phyloP scores from a whole-genome alignment of 1,284 basidiomycete genomes.

The Boletus sp. region DNA sequence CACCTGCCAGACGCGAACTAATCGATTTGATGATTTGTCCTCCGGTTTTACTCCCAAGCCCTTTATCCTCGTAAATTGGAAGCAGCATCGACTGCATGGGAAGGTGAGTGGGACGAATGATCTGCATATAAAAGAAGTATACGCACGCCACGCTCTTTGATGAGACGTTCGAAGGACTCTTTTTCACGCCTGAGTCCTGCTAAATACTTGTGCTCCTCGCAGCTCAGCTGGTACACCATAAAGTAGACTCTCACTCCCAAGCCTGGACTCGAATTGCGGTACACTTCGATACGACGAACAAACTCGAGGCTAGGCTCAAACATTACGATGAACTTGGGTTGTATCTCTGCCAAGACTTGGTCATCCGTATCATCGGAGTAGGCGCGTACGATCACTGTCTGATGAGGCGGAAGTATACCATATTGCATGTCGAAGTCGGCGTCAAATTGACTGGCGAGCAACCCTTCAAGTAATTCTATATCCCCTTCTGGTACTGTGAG shows the following conservation, averaged over 20 bases:
- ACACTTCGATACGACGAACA: constrained; percentile 89
- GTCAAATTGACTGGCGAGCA: constrained; percentile 28
- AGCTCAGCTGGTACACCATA: constrained; percentile 88
- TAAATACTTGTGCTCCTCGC: constrained; percentile 95
- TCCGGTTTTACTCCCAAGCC: constrained; percentile 34
- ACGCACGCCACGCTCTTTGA: constrained; percentile 86
- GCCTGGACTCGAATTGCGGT: constrained; percentile 77
- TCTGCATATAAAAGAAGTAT: neutral
- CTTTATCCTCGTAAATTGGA: constrained; percentile 77
- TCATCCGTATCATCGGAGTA: constrained; percentile 95
- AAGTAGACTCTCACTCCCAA: constrained; percentile 91
- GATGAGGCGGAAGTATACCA: constrained; percentile 75
- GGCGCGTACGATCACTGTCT: constrained; percentile 82
- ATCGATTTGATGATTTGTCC: constrained; percentile 81
- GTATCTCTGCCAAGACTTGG: constrained; percentile 79
- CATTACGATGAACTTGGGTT: constrained; percentile 91
- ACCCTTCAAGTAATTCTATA: constrained; percentile 33
- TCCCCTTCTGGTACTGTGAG: constrained; percentile 23
- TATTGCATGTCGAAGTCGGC: constrained; percentile 75
- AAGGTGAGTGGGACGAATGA: neutral
- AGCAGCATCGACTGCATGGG: constrained; percentile 79
- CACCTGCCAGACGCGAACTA: constrained; percentile 85
- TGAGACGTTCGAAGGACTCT: constrained; percentile 90
- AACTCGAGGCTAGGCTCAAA: constrained; percentile 95
- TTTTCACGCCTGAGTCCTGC: constrained; percentile 88